These are phyloP conservation scores for Thecaphora frezii DNA, from an alignment of 1,284 basidiomycete species.

Conservation along the genomic window DNA sequence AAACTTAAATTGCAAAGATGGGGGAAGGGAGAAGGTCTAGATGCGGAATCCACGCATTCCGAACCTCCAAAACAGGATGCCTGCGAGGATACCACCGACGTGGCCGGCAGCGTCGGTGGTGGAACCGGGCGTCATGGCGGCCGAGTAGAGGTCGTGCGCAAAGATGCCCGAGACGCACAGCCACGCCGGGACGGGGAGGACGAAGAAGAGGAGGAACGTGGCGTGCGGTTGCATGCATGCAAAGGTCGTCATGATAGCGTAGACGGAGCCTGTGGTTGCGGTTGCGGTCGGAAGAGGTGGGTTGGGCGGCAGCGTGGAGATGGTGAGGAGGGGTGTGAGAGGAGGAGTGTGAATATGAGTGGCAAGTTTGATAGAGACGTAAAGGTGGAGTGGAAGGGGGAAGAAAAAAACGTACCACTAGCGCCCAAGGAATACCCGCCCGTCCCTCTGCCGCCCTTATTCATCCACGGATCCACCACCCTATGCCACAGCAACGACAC, in stretches of 20 bases:
- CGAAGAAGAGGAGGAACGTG: conserved; percentile 73
- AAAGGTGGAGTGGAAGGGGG: no score
- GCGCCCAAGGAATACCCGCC: conserved; percentile 10
- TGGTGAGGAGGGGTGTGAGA: neutral
- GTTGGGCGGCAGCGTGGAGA: neutral
- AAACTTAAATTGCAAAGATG: no score
- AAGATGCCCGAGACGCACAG: conserved; percentile 73
- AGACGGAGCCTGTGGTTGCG: conserved; percentile 66
- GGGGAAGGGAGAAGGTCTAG: no score
- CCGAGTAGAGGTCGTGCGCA: conserved; percentile 68
- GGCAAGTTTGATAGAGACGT: neutral
- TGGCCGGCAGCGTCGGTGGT: conserved; percentile 74
- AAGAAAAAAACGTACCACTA: conserved; percentile 10
- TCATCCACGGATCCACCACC: neutral
- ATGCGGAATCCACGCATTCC: conserved; percentile 13
- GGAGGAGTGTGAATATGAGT: neutral
- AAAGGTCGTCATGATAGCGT: conserved; percentile 69
- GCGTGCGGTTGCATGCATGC: conserved; percentile 71
- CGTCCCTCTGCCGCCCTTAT: neutral
- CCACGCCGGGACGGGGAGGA: conserved; percentile 80
- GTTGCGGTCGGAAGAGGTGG: neutral
- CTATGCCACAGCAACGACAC: neutral
- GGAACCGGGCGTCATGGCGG: conserved; percentile 61
- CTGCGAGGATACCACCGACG: conserved; percentile 74
- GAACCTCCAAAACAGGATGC: conserved; percentile 61